These are phyloP conservation scores for Penicillium samsonianum DNA, from an alignment of 495 filamentous ascomycete species.

Conservation along the genomic window DNA sequence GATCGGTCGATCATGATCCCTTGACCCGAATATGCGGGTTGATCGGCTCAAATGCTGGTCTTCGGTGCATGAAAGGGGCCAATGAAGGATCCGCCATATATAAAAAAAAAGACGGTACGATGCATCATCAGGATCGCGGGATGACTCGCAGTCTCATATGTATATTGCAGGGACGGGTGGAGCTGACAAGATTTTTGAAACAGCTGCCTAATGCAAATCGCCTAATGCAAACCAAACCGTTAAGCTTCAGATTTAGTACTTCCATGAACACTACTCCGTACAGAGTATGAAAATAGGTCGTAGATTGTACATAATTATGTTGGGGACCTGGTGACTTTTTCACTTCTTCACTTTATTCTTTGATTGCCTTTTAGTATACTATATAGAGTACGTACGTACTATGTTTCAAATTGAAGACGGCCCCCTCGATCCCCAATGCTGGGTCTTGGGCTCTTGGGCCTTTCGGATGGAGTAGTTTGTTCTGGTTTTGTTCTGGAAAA, in stretches of 20 bases:
- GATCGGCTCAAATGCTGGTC: conserved; percentile 30
- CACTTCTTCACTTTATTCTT: no score
- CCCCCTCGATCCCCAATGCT: not conserved
- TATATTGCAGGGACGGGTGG: conserved; percentile 31
- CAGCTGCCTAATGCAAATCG: conserved; percentile 1
- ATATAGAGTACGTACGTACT: no score
- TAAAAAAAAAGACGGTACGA: conserved; percentile 6
- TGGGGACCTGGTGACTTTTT: no score
- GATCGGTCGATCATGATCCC: conserved; percentile 18
- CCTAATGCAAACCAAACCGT: conserved; percentile 6
- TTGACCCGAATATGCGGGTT: conserved; percentile 26
- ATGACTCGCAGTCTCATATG: conserved; percentile 28
- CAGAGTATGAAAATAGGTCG: no score
- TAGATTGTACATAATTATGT: no score
- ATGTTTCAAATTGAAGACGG: not conserved
- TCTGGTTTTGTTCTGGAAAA: conserved; percentile 17
- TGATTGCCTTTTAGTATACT: no score
- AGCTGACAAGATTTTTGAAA: conserved; percentile 15
- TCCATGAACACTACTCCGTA: no score
- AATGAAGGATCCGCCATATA: conserved; percentile 11
- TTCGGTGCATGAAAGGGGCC: conserved; percentile 25
- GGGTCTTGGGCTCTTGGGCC: not conserved
- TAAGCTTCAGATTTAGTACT: conserved; percentile 3
- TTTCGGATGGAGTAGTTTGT: not conserved
- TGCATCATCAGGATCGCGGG: conserved; percentile 19